phyloP scores from a whole-genome alignment of 345 rosid species.

The Mallotus nudiflorus region DNA sequence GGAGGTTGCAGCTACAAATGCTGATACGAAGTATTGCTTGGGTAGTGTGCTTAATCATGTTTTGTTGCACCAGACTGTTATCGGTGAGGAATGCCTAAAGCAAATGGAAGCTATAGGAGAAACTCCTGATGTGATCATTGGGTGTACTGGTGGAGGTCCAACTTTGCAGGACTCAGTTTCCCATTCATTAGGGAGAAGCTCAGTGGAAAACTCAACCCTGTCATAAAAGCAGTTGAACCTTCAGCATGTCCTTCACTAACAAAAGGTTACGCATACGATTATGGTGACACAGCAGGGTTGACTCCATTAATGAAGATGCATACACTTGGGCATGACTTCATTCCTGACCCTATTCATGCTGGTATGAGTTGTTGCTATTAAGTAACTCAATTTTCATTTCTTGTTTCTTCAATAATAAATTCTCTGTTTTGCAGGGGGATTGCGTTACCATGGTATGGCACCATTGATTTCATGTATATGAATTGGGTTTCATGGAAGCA shows the following conservation, averaged over 20 bases:
- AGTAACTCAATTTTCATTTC: slow-evolving; percentile 12
- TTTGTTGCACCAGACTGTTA: slow-evolving; percentile 87
- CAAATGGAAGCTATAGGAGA: slow-evolving; percentile 89
- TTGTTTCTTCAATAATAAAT: background rate
- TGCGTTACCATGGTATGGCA: slow-evolving; percentile 96
- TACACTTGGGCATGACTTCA: slow-evolving; percentile 93
- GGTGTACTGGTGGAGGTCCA: slow-evolving; percentile 95
- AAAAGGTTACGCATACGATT: slow-evolving; percentile 92
- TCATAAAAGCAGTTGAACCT: slow-evolving; percentile 84
- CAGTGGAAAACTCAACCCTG: slow-evolving; percentile 72
- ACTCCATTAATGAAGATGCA: slow-evolving; percentile 99
- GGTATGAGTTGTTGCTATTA: slow-evolving; percentile 41
- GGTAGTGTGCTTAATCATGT: slow-evolving; percentile 96
- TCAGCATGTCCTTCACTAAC: slow-evolving; percentile 89
- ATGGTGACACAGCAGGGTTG: slow-evolving; percentile 82
- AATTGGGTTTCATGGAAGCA: slow-evolving; percentile 85
- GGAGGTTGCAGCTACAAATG: slow-evolving; percentile 71
- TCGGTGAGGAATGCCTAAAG: slow-evolving; percentile 81
- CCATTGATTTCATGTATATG: slow-evolving; percentile 82
- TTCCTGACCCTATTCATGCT: slow-evolving; percentile 96
- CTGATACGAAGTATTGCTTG: slow-evolving; percentile 78
- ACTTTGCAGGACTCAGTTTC: slow-evolving; percentile 88
- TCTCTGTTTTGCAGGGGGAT: slow-evolving; percentile 56
- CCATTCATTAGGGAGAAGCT: slow-evolving; percentile 94
- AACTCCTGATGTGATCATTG: slow-evolving; percentile 82